Conservation (phyloP, 2,329 filamentous ascomycete genomes). For the Scedosporium apiospermum region DNA sequence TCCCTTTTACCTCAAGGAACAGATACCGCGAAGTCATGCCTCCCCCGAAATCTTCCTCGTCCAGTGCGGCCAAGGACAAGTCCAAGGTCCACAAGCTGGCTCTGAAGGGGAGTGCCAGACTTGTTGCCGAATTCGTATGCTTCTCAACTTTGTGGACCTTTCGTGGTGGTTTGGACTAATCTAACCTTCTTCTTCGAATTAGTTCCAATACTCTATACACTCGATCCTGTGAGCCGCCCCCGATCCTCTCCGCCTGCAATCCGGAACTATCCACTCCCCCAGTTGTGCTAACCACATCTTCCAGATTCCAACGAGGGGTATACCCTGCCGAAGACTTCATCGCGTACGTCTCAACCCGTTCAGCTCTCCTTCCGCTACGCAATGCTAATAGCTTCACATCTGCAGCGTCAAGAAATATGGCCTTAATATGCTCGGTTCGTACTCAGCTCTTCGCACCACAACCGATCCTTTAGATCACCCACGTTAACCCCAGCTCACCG, state of each 20-base stretch:
- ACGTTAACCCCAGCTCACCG: slow-evolving; percentile 1
- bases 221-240: slow-evolving; percentile 65
- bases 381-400: background rate
- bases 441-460: background rate
- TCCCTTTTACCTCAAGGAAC: background rate
- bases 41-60: slow-evolving; percentile 2
- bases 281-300: background rate
- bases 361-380: background rate
- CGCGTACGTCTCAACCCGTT: slow-evolving; percentile 47
- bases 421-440: slow-evolving; percentile 80
- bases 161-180: background rate
- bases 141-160: slow-evolving; percentile 38
- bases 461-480: background rate
- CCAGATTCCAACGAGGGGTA: slow-evolving; percentile 75
- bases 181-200: slow-evolving; percentile 6
- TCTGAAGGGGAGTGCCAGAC: slow-evolving; percentile 72
- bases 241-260: background rate
- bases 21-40: background rate
- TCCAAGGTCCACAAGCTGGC: slow-evolving; percentile 93
- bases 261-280: background rate
- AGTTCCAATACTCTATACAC: slow-evolving; percentile 98
- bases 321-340: slow-evolving; percentile 96
- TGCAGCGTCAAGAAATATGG: slow-evolving; percentile 90
- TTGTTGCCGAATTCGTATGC: slow-evolving; percentile 85
- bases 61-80: slow-evolving; percentile 48